Evolutionary conservation across 495 filamentous ascomycete genomes (phyloP), one percentile per base, ranked within the genome.

Genomic region (Trichoderma virens): DNA sequence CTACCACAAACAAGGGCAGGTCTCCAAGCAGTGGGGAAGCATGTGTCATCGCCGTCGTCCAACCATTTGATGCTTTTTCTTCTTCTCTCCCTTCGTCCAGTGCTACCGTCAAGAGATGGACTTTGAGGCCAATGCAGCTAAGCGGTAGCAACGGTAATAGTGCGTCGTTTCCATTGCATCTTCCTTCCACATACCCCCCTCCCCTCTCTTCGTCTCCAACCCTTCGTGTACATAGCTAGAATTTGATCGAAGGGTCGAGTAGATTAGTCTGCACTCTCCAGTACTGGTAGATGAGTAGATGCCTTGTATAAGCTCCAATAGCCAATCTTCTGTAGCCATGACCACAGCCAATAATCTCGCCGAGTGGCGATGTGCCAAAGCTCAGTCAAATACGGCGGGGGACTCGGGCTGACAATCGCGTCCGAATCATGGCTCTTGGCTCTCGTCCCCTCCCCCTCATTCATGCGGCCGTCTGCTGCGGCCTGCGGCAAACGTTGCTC

Each of bases 391-490:
- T 41, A 41, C 3, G 11, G 38, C 20, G n/a, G n/a, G n/a, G 20
- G 18, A 25, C 23, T 47, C 45, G n/a, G 45, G 25, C 25, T 56
- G 51, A 56, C 51, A 30, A 56, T 28, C 16, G 20, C 45, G 45
- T 51, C 45, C n/a, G 45, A 5, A 20, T 20, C 20, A 56, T 30
- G 25, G 8, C 51, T 28, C 27, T 56, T 56, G 13, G 7, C 51
- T 56, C 51, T 2, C 2, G 9, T 14, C 8, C 51, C 25, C 14
- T 18, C 16, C 51, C 51, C 25, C 51, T 56, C 51, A 28, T 6
- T 56, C 51, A 30, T 56, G 51, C 27, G 25, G 51, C 51, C 51
- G 25, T 31, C 25, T 56, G 51, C 51, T 30, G 51, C 51, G 51
- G 51, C 51, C 51, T 56, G 51, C 51, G 51, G 51, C 23, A 56